These are phyloP conservation scores for Lentinula detonsa DNA, from an alignment of 768 basidiomycete genomes.

Conservation along the genomic window DNA sequence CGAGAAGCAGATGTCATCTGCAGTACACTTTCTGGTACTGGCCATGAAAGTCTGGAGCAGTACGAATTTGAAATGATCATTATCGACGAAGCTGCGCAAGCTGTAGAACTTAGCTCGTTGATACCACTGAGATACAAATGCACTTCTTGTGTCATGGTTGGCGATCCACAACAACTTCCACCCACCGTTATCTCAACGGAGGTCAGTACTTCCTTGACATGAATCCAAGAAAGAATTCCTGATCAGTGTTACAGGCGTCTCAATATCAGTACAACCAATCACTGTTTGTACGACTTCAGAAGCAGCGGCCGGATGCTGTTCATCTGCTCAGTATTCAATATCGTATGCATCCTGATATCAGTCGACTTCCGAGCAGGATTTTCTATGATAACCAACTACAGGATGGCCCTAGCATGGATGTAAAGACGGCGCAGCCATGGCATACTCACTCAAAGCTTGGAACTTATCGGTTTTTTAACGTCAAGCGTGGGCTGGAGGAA, in stretches of 20 bases:
- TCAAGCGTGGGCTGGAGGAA: slow-evolving; percentile 65
- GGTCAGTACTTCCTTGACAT: slow-evolving; percentile 17
- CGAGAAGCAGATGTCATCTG: slow-evolving; percentile 91
- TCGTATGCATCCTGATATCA: slow-evolving; percentile 98
- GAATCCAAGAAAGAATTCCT: background rate
- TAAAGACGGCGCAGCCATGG: slow-evolving; percentile 82
- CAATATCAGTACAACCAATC: slow-evolving; percentile 82
- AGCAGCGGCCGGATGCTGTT: slow-evolving; percentile 72
- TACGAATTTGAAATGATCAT: slow-evolving; percentile 94
- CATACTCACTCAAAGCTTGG: slow-evolving; percentile 74
- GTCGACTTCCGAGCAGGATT: slow-evolving; percentile 76
- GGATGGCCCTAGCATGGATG: slow-evolving; percentile 87
- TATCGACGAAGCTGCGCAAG: slow-evolving; percentile 97
- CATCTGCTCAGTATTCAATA: slow-evolving; percentile 97
- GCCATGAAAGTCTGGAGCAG: slow-evolving; percentile 77
- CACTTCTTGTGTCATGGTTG: slow-evolving; percentile 86
- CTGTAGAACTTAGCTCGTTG: slow-evolving; percentile 89
- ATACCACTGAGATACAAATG: slow-evolving; percentile 91
- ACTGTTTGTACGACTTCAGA: slow-evolving; percentile 87
- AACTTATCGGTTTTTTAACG: slow-evolving; percentile 86
- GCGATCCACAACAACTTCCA: slow-evolving; percentile 94
- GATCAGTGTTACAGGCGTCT: slow-evolving; percentile 40
- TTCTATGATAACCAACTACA: slow-evolving; percentile 79
- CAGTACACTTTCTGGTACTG: slow-evolving; percentile 87
- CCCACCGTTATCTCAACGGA: slow-evolving; percentile 65